Percentiles rank a stretch among this genome's conserved stretches.
Conservation (phyloP, 768 basidiomycete genomes). For the Suillus variegatus region DNA sequence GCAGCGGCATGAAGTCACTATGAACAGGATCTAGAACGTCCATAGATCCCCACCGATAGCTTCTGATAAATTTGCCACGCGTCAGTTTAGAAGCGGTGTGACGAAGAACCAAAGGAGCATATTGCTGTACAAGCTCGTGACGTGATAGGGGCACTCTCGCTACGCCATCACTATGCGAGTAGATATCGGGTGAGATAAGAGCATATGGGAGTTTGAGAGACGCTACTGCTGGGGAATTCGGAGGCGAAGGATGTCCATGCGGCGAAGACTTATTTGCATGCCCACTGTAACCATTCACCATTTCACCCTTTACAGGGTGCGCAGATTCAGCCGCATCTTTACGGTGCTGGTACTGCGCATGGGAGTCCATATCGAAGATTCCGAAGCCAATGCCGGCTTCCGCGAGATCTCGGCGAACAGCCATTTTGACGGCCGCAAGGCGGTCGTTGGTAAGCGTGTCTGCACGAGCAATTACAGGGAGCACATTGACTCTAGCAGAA, state of each 20-base stretch:
- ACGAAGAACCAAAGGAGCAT: constrained; percentile 59
- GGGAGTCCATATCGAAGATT: constrained; percentile 79
- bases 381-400: constrained; percentile 87
- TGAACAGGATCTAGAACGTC: constrained; percentile 79
- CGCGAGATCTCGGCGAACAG: constrained; percentile 78
- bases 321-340: constrained; percentile 45
- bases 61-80: constrained; percentile 67
- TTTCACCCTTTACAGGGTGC: constrained; percentile 49
- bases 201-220: constrained; percentile 79
- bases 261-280: constrained; percentile 54
- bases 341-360: constrained; percentile 46
- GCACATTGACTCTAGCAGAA: constrained; percentile 82
- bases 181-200: constrained; percentile 79
- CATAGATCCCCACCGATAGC: constrained; percentile 82
- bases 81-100: constrained; percentile 45
- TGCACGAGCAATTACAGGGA: constrained; percentile 82
- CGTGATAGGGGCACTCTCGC: constrained; percentile 56
- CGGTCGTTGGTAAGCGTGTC: constrained; percentile 83
- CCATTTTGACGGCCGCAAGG: constrained; percentile 75
- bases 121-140: constrained; percentile 73
- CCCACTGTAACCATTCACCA: constrained; percentile 51
- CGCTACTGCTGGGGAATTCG: constrained; percentile 63
- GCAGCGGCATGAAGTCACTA: constrained; percentile 78
- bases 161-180: constrained; percentile 84
- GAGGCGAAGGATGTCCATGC: constrained; percentile 58